These are phyloP conservation scores for Candida pseudocylindracea DNA, from an alignment of 1,139 yeast species.

Conservation along the genomic window DNA sequence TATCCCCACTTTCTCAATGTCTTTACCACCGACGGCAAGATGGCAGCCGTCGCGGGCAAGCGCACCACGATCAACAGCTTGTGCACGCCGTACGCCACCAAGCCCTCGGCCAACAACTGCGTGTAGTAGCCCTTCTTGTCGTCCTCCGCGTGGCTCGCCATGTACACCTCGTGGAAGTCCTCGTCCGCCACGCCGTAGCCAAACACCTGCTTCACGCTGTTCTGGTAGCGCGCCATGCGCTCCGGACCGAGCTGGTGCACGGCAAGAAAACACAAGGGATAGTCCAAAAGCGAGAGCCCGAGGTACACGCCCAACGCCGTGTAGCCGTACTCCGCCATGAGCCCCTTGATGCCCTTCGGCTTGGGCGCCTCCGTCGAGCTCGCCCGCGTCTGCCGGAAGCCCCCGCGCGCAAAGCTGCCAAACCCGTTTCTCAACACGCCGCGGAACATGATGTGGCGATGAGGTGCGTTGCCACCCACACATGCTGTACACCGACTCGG, in stretches of 20 bases:
- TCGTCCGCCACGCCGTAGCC: slow-evolving; percentile 29
- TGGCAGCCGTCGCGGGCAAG: slow-evolving; percentile 78
- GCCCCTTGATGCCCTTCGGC: slow-evolving; percentile 33
- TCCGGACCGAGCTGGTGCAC: slow-evolving; percentile 84
- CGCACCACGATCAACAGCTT: slow-evolving; percentile 66
- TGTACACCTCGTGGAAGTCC: slow-evolving; percentile 14
- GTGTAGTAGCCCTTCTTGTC: slow-evolving; percentile 4
- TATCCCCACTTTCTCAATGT: slow-evolving; percentile 59
- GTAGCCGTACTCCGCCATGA: slow-evolving; percentile 76
- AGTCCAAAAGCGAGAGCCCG: slow-evolving; percentile 45
- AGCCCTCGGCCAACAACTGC: slow-evolving; percentile 43
- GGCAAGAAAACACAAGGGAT: slow-evolving; percentile 60
- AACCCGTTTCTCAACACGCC: too few relatives aligned
- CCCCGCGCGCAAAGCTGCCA: too few relatives aligned
- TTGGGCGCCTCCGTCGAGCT: slow-evolving; percentile 4
- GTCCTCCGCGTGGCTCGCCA: slow-evolving; percentile 10
- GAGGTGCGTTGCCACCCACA: too few relatives aligned
- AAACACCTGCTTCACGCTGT: slow-evolving; percentile 29
- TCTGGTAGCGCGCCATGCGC: slow-evolving; percentile 43
- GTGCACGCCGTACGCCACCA: slow-evolving; percentile 85
- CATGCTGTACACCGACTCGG: too few relatives aligned
- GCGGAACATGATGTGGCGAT: too few relatives aligned
- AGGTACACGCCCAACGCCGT: slow-evolving; percentile 77
- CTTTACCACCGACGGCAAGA: slow-evolving; percentile 63
- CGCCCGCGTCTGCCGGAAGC: not conserved